These are phyloP conservation scores for Boletus pseudo-olivaceus DNA, from an alignment of 768 basidiomycete genomes.

Conservation along the genomic window DNA sequence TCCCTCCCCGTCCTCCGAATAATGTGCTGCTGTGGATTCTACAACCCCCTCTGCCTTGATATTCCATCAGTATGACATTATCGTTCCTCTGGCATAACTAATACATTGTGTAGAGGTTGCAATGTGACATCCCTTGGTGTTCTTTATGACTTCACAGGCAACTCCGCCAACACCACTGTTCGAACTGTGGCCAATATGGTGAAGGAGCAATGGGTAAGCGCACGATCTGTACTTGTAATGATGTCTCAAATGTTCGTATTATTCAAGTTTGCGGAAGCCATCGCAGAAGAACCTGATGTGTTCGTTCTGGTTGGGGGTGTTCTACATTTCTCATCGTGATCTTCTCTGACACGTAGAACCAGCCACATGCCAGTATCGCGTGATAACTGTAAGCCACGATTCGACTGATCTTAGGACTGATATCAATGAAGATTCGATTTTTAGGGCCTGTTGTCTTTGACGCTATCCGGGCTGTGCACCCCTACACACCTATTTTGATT, in stretches of 20 bases:
- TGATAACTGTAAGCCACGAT: slow-evolving; percentile 53
- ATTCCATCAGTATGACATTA: neutral
- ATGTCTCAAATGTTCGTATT: neutral
- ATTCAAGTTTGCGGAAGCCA: slow-evolving; percentile 69
- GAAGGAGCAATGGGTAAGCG: slow-evolving; percentile 67
- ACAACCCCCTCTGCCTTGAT: neutral
- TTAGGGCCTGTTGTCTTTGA: slow-evolving; percentile 70
- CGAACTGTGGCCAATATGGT: slow-evolving; percentile 74
- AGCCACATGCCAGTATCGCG: slow-evolving; percentile 82
- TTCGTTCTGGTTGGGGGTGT: slow-evolving; percentile 70
- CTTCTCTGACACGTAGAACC: neutral
- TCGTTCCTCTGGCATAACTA: neutral
- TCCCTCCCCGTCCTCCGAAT: neutral
- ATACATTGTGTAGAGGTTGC: slow-evolving; percentile 42
- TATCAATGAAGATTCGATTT: neutral
- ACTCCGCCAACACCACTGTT: slow-evolving; percentile 68
- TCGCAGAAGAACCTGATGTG: slow-evolving; percentile 75
- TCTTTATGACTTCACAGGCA: slow-evolving; percentile 71
- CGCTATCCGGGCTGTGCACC: slow-evolving; percentile 70
- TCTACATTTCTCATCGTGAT: neutral
- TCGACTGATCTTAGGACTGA: neutral
- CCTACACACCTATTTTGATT: slow-evolving; percentile 74
- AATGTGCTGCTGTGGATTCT: neutral
- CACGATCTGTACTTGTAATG: neutral
- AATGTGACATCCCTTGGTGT: slow-evolving; percentile 79